Conservation (phyloP, 208 protist genomes). For the Trypanosoma rangeli region DNA sequence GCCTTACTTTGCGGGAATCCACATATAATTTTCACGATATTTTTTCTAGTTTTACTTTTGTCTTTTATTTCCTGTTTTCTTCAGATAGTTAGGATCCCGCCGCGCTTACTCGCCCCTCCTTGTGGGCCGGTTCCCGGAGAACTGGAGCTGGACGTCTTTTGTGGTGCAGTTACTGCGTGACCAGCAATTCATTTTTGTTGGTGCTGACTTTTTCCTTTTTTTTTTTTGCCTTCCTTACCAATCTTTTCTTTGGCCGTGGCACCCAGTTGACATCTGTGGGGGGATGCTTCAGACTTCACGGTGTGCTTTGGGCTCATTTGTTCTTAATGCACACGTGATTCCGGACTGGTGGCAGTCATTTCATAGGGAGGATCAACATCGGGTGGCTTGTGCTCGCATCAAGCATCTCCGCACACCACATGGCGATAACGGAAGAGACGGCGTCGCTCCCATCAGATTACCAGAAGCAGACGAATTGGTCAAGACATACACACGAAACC, state of each 20-base stretch:
- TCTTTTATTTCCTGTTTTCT: conserved; percentile 18
- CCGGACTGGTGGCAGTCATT: conserved; percentile 85
- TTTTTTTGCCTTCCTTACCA: conserved; percentile 8
- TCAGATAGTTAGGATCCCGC: conserved; percentile 1
- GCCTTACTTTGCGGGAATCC: background rate
- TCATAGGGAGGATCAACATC: conserved; percentile 66
- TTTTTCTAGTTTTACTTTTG: conserved; percentile 11
- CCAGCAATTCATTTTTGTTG: background rate
- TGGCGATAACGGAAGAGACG: background rate
- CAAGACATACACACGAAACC: conserved; percentile 53
- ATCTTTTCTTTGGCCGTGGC: background rate
- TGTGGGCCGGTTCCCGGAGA: background rate
- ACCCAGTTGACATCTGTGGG: background rate
- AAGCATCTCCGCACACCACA: conserved; percentile 26
- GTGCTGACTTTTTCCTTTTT: too few relatives aligned
- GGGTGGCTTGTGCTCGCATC: conserved; percentile 47
- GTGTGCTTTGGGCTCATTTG: conserved; percentile 17
- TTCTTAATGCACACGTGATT: conserved; percentile 64
- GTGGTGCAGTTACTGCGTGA: background rate
- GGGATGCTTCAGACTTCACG: conserved; percentile 20
- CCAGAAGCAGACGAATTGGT: conserved; percentile 70
- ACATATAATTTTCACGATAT: background rate
- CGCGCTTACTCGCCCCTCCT: background rate
- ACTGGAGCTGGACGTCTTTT: background rate
- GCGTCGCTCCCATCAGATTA: conserved; percentile 13